Conservation (phyloP, 163 green algal genomes). For the Scenedesmus sp. region DNA sequence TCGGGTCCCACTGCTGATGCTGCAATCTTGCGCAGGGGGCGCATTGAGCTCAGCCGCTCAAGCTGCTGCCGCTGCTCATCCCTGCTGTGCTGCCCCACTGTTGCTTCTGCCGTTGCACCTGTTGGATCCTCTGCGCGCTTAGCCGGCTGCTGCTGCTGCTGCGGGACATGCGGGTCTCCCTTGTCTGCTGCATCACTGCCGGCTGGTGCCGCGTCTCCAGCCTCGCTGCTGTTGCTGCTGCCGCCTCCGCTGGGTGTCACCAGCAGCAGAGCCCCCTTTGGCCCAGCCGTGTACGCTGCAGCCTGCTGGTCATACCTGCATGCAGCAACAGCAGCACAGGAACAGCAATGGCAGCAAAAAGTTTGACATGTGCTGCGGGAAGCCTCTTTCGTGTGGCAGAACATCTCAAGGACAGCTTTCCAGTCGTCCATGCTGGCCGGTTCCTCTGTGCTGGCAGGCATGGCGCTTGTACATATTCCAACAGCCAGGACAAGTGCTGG, state of each 20-base stretch:
- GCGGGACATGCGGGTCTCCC: too few species aligned
- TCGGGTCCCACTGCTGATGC: neutral
- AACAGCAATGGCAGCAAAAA: too few species aligned
- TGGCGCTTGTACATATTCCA: too few species aligned
- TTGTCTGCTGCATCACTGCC: neutral
- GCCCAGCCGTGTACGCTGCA: neutral
- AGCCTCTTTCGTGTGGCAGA: too few species aligned
- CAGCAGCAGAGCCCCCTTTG: constrained; percentile 31
- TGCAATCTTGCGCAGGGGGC: neutral
- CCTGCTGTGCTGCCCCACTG: neutral
- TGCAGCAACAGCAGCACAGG: neutral
- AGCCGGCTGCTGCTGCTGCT: neutral
- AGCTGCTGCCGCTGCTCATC: neutral
- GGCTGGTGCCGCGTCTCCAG: neutral
- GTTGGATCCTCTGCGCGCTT: neutral
- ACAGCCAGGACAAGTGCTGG: too few species aligned
- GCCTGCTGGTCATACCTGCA: neutral
- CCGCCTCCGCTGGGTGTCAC: neutral
- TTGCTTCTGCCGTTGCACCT: neutral
- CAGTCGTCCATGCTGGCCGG: too few species aligned
- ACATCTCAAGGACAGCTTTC: too few species aligned
- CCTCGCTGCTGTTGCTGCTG: neutral
- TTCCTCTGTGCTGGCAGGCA: too few species aligned
- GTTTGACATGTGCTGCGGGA: too few species aligned
- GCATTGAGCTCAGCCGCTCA: neutral